These are phyloP conservation scores for Entophlyctis helioformis DNA, from an alignment of 192 early-diverging fungal species.

Conservation along the genomic window DNA sequence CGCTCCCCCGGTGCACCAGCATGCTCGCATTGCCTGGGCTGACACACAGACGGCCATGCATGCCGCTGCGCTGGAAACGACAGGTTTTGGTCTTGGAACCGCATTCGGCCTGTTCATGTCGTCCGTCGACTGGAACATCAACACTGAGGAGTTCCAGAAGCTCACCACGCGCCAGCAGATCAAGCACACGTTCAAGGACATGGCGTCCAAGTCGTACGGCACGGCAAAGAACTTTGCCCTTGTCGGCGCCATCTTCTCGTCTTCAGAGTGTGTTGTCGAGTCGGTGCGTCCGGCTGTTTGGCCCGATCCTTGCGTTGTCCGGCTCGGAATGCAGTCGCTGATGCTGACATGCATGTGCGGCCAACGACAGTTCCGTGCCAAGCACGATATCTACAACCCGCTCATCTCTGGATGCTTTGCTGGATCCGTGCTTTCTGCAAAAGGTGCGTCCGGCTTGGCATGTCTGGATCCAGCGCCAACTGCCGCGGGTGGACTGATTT, in stretches of 20 bases:
- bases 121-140: slow-evolving; percentile 67
- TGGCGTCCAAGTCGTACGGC: slow-evolving; percentile 66
- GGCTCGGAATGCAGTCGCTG: neutral
- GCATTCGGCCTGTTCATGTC: slow-evolving; percentile 90
- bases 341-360: neutral
- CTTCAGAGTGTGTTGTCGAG: slow-evolving; percentile 92
- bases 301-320: neutral
- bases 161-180: slow-evolving; percentile 77
- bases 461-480: slow-evolving; percentile 2
- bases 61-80: too few species aligned
- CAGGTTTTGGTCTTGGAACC: slow-evolving; percentile 79
- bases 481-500: slow-evolving; percentile 5
- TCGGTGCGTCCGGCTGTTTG: slow-evolving; percentile 31
- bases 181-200: slow-evolving; percentile 73
- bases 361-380: slow-evolving; percentile 66
- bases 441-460: slow-evolving; percentile 13
- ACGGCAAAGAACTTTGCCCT: slow-evolving; percentile 90
- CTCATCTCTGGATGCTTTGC: slow-evolving; percentile 84
- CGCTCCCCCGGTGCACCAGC: too few species aligned
- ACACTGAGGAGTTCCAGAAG: slow-evolving; percentile 54
- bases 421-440: slow-evolving; percentile 68
- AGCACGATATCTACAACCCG: slow-evolving; percentile 90
- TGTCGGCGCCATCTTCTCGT: slow-evolving; percentile 83
- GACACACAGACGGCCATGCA: too few species aligned
- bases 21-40: too few species aligned